A percentile compares a stretch with the other conserved stretches of the same genome.
phyloP scores from a whole-genome alignment of 2,329 filamentous ascomycete species.

The Clarireedia sp. region DNA sequence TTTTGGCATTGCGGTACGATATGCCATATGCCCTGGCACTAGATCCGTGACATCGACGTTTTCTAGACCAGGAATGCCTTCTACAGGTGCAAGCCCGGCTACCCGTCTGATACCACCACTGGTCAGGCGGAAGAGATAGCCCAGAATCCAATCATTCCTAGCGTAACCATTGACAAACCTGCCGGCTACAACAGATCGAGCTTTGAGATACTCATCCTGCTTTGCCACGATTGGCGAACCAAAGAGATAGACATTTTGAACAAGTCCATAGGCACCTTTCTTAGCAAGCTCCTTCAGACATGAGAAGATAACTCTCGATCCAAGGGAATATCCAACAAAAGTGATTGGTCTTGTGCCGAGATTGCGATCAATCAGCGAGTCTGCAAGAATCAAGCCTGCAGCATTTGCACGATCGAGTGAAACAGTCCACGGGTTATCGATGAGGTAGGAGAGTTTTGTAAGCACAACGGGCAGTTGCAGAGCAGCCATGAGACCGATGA shows the following conservation, averaged over 20 bases:
- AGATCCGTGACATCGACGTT: conserved; percentile 81
- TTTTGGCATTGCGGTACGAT: conserved; percentile 83
- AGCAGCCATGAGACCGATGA: conserved; percentile 85
- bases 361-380: conserved; percentile 87
- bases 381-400: conserved; percentile 85
- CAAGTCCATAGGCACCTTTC: conserved; percentile 74
- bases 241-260: conserved; percentile 94
- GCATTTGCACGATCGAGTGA: conserved; percentile 83
- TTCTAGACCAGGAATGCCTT: conserved; percentile 72
- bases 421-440: conserved; percentile 98
- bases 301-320: conserved; percentile 84
- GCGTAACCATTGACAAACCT: conserved; percentile 93
- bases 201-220: conserved; percentile 77
- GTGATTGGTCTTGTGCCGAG: conserved; percentile 87
- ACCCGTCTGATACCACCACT: conserved; percentile 84
- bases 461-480: conserved; percentile 86
- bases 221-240: conserved; percentile 88
- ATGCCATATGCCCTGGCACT: conserved; percentile 93
- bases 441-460: conserved; percentile 89
- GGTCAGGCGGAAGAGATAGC: conserved; percentile 91
- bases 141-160: conserved; percentile 93
- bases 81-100: conserved; percentile 71
- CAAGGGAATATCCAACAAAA: conserved; percentile 88
- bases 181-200: conserved; percentile 78
- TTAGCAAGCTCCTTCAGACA: conserved; percentile 80